Percentiles rank a stretch among this genome's conserved stretches.
phyloP scores from a whole-genome alignment of 352 stramenopile species.

The Phytophthora hibernalis region DNA sequence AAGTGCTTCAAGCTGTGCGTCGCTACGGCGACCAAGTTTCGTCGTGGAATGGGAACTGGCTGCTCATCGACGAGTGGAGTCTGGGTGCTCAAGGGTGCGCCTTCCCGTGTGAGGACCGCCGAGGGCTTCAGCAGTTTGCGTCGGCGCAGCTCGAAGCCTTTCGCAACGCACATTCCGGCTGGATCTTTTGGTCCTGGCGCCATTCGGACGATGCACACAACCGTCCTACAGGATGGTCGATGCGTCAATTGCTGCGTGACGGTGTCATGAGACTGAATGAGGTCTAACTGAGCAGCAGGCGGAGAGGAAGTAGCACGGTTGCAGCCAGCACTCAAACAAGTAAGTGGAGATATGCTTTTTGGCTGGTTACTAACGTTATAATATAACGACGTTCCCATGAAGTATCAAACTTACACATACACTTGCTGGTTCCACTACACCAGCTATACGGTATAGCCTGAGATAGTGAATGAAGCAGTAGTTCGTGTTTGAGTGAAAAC shows the following conservation, averaged over 20 bases:
- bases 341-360: background rate
- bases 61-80: slow-evolving; percentile 89
- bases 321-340: background rate
- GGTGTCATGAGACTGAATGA: slow-evolving; percentile 53
- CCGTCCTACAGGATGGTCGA: slow-evolving; percentile 69
- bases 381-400: slow-evolving; percentile 3
- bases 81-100: slow-evolving; percentile 63
- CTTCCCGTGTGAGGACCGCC: slow-evolving; percentile 59
- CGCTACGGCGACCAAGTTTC: slow-evolving; percentile 63
- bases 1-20: slow-evolving; percentile 67
- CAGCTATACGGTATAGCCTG: no score
- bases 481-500: no score
- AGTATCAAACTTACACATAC: slow-evolving; percentile 14
- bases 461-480: background rate
- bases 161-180: slow-evolving; percentile 70
- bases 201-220: slow-evolving; percentile 74
- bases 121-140: slow-evolving; percentile 58
- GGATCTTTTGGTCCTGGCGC: slow-evolving; percentile 89
- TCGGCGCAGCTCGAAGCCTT: slow-evolving; percentile 68
- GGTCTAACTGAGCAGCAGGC: slow-evolving; percentile 16
- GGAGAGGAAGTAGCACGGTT: background rate
- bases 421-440: slow-evolving; percentile 6
- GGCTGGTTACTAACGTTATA: slow-evolving; percentile 12
- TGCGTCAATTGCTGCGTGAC: slow-evolving; percentile 81
- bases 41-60: slow-evolving; percentile 71